Evolutionary conservation across 768 basidiomycete species (phyloP).

Genomic region (Pulveroboletus sp.): DNA sequence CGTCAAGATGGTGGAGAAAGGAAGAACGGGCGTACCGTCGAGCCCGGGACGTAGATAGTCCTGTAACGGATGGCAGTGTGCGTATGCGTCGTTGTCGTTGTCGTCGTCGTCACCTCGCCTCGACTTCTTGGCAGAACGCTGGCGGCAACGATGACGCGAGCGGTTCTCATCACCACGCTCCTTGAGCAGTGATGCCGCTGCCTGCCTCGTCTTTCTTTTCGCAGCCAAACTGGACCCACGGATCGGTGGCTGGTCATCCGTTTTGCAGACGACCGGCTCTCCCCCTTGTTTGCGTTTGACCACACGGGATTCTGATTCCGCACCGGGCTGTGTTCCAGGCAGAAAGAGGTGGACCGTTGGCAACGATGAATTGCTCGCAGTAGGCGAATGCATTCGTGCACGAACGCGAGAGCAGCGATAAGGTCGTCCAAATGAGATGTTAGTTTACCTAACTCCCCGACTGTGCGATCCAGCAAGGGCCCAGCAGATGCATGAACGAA

Average conservation of each 20-base stretch:
- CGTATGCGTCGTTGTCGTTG: slow-evolving; percentile 48
- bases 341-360: slow-evolving; percentile 5
- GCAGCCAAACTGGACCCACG: neutral
- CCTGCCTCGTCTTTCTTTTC: neutral
- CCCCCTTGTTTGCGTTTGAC: neutral
- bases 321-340: neutral
- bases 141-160: too few species aligned
- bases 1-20: neutral
- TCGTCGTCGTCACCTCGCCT: slow-evolving; percentile 42
- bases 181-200: neutral
- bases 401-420: too few species aligned
- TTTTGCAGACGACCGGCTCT: neutral
- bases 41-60: slow-evolving; percentile 52
- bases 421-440: neutral
- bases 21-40: slow-evolving; percentile 44
- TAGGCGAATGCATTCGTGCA: neutral
- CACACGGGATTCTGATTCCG: neutral
- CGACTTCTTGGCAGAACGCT: slow-evolving; percentile 22
- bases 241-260: neutral
- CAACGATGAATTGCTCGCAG: neutral
- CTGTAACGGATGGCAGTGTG: slow-evolving; percentile 45
- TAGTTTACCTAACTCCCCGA: neutral
- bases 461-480: too few species aligned
- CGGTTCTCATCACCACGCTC: neutral
- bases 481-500: too few species aligned